Percentiles rank a stretch among this genome's conserved stretches.
These are phyloP conservation scores for Russula foetens DNA, from an alignment of 768 basidiomycete species.

Conservation along the genomic window DNA sequence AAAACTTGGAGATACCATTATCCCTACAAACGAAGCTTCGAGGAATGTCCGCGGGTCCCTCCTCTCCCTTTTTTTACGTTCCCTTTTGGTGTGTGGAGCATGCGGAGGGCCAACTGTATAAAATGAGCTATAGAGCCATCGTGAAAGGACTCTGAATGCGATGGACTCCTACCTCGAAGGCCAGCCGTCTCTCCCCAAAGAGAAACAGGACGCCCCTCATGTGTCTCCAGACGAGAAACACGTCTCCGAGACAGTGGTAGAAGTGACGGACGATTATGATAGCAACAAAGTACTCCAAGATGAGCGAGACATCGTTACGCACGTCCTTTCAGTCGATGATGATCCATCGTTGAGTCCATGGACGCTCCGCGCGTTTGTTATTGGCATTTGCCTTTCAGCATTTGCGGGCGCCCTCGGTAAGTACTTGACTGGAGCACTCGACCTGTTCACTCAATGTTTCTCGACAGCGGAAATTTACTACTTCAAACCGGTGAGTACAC, in stretches of 20 bases:
- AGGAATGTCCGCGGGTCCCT: not conserved
- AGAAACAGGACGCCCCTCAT: not conserved
- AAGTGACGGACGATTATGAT: slow-evolving; percentile 25
- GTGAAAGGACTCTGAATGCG: not conserved
- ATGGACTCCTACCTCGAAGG: not conserved
- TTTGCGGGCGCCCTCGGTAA: slow-evolving; percentile 45
- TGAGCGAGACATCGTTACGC: slow-evolving; percentile 41
- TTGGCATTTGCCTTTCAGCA: slow-evolving; percentile 39
- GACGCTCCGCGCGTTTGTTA: slow-evolving; percentile 39
- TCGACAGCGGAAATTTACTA: slow-evolving; percentile 48
- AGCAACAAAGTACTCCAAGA: slow-evolving; percentile 32
- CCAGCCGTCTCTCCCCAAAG: not conserved
- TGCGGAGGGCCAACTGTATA: not conserved
- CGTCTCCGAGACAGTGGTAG: slow-evolving; percentile 29
- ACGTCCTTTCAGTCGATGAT: slow-evolving; percentile 39
- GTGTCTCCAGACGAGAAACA: slow-evolving; percentile 26
- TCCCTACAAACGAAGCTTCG: too few relatives aligned
- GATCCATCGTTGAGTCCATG: slow-evolving; percentile 39
- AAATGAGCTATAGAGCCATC: not conserved
- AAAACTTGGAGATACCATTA: too few relatives aligned
- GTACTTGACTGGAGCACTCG: not conserved
- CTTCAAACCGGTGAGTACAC: slow-evolving; percentile 42
- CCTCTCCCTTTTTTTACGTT: not conserved
- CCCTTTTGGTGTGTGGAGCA: not conserved
- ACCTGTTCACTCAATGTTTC: not conserved